A percentile compares a stretch with the other conserved stretches of the same genome.
Conservation (phyloP, 495 filamentous ascomycete genomes). For the Neurospora pannonica region DNA sequence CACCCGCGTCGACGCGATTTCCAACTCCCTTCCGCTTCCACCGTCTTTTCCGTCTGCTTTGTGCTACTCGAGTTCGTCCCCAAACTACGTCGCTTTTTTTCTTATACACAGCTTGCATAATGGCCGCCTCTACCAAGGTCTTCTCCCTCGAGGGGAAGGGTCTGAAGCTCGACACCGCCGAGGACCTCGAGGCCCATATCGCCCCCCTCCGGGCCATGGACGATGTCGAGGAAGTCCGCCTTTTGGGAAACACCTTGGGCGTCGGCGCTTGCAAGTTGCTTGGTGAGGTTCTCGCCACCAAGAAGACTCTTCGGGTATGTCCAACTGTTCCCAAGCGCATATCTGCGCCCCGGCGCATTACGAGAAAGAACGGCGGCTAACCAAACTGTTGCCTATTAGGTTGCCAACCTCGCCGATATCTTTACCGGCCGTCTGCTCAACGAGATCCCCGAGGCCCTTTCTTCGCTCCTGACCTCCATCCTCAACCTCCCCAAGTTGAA, state of each 20-base stretch:
- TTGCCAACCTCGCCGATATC: slow-evolving; percentile 90
- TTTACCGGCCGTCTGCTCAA: slow-evolving; percentile 90
- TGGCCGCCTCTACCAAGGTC: slow-evolving; percentile 48
- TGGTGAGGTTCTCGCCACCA: slow-evolving; percentile 66
- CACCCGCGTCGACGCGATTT: neutral
- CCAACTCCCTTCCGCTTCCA: neutral
- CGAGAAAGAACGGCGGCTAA: slow-evolving; percentile 9
- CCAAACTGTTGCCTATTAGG: slow-evolving; percentile 29
- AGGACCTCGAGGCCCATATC: slow-evolving; percentile 80
- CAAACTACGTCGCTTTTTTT: neutral
- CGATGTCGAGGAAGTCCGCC: slow-evolving; percentile 71
- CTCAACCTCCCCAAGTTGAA: slow-evolving; percentile 73
- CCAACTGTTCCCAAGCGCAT: neutral
- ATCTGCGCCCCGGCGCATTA: neutral
- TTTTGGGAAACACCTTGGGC: slow-evolving; percentile 86
- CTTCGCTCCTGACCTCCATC: slow-evolving; percentile 74
- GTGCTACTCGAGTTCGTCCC: neutral
- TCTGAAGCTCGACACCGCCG: slow-evolving; percentile 80
- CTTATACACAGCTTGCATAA: slow-evolving; percentile 14
- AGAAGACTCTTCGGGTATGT: slow-evolving; percentile 65
- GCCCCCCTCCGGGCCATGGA: slow-evolving; percentile 57
- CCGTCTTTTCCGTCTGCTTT: neutral
- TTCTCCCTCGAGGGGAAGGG: slow-evolving; percentile 87
- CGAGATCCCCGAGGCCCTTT: slow-evolving; percentile 87
- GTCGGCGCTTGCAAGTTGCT: slow-evolving; percentile 77